Percentiles rank a stretch among this genome's conserved stretches.
Evolutionary conservation across 805 yeast genomes (phyloP).

Genomic region (Tetrapisispora namnaoensis): DNA sequence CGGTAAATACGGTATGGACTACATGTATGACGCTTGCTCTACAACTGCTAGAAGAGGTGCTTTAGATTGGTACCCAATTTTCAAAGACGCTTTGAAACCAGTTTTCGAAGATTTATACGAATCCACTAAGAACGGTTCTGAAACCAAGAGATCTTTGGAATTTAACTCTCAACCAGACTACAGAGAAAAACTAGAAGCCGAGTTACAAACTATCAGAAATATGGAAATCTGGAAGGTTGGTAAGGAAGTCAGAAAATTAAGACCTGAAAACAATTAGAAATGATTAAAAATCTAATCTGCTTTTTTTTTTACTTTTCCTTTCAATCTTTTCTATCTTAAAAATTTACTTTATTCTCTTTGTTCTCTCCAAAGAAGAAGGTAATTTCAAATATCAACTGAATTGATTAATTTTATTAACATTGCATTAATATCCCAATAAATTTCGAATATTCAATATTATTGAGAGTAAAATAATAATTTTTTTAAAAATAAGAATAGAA

Average conservation of each 20-base stretch:
- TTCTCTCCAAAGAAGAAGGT: neutral
- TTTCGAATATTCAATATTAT: neutral
- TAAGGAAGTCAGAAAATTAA: constrained; percentile 98
- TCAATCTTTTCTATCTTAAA: neutral
- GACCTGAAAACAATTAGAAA: constrained; percentile 93
- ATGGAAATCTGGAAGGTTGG: constrained; percentile 99
- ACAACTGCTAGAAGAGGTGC: constrained; percentile 99
- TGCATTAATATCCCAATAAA: constrained; percentile 3
- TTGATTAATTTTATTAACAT: constrained; percentile 14
- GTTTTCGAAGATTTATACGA: constrained; percentile 94
- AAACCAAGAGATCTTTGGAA: constrained; percentile 95
- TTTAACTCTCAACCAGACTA: constrained; percentile 98
- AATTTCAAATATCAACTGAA: constrained; percentile 18
- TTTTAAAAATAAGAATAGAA: no score
- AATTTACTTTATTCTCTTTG: neutral
- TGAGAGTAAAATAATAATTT: neutral
- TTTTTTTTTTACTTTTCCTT: constrained; percentile 1
- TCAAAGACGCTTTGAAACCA: constrained; percentile 98
- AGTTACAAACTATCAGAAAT: constrained; percentile 84
- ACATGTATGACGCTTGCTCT: constrained; percentile 99
- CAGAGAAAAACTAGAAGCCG: constrained; percentile 92
- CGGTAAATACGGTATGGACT: constrained; percentile 99
- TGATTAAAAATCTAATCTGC: constrained; percentile 3
- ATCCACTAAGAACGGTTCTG: constrained; percentile 90
- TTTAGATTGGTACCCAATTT: constrained; percentile 98